Base-by-base conservation (phyloP, 1,284 basidiomycete species). In the Puccinia hordei region DNA sequence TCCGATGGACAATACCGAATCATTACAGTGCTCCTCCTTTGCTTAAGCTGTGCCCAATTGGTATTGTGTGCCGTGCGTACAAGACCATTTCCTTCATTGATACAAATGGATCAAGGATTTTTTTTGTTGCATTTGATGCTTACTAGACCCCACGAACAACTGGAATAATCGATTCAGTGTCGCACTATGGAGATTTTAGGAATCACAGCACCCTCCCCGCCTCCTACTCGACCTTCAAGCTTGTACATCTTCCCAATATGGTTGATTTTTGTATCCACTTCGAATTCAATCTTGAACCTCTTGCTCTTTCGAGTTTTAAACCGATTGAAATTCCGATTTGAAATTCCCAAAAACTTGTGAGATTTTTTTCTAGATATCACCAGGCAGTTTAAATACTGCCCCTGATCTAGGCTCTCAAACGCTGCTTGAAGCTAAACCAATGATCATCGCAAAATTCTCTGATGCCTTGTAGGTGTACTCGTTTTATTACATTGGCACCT, bases 161-260 rank as follows among this genome's bases (percentile, higher is more conserved):
- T 74, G 9, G 12, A 59, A 12, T 5, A n/a, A 35, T 75, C 44
- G 33, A 46, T 22, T 19, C 41, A 75, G 73, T 75, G 73, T 41
- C 73, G 59, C 4, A 61, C 73, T 33, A 75, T 63, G 73, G 73
- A 75, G 49, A 75, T 75, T 35, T 33, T 75, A 33, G 73, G 41
- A 65, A 65, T 75, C 19, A 51, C 27, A 22, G 24, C 53, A 8
- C 46, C 57, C 12, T 63, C 13, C 46, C n/a, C 35, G 17, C 41
- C 19, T 17, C 61, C 73, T 30, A 30, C n/a, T 44, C 59, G n/a
- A 49, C n/a, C 38, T 35, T 51, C 59, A 46, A 51, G 17, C 24
- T 49, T 75, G 22, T 65, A 75, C 61, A 65, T 75, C 19, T 75
- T 63, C 41, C 73, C 73, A 24, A 63, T 75, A 15, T 75, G 73